phyloP scores from a whole-genome alignment of 2,329 filamentous ascomycete genomes.

The Myriosclerotinia duriaeana region DNA sequence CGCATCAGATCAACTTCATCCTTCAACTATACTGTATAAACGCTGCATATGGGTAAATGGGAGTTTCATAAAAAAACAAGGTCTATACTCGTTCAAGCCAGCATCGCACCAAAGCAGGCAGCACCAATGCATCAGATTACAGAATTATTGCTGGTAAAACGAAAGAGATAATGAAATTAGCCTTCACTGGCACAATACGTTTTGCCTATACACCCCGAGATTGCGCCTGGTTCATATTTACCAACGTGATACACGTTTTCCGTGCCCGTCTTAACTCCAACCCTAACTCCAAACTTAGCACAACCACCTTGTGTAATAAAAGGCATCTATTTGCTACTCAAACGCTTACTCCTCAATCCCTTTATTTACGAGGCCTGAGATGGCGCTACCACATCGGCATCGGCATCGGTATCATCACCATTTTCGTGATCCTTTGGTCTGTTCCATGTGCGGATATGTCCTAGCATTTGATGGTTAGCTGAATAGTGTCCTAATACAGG shows the following conservation, averaged over 20 bases:
- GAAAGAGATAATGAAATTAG: too few species aligned
- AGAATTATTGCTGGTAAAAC: too few species aligned
- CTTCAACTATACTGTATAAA: too few species aligned
- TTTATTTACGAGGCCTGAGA: neutral
- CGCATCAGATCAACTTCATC: too few species aligned
- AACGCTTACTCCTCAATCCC: neutral
- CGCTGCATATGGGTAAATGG: too few species aligned
- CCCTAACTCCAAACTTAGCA: neutral
- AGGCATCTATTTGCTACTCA: neutral
- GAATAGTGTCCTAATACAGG: neutral
- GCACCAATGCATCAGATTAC: too few species aligned
- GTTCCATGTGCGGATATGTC: constrained; percentile 37
- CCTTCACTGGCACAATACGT: neutral
- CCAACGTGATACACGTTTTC: neutral
- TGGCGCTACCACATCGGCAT: constrained; percentile 15
- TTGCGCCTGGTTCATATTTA: neutral
- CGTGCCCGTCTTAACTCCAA: constrained; percentile 11
- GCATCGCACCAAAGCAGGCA: too few species aligned
- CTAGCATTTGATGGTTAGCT: constrained; percentile 20
- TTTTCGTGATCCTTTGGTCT: constrained; percentile 30
- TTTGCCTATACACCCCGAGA: neutral
- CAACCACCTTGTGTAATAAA: neutral
- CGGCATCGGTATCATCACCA: constrained; percentile 9
- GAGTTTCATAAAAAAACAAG: too few species aligned
- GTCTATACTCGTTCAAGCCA: too few species aligned